Evolutionary conservation across 2,329 filamentous ascomycete genomes (phyloP).

Genomic region (Claviceps arundinis): DNA sequence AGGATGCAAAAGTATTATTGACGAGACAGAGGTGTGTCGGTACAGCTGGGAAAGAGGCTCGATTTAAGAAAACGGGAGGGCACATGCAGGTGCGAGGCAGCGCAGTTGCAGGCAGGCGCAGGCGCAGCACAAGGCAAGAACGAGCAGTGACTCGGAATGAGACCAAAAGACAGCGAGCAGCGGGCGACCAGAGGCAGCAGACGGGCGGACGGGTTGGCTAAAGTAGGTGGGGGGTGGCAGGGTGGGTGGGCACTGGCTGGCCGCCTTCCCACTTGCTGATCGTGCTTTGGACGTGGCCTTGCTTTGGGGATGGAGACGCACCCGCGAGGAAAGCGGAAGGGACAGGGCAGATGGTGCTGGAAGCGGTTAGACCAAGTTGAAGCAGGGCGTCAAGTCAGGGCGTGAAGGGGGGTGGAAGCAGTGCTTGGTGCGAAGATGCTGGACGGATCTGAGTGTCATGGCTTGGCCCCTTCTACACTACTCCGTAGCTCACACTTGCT

Average conservation of each 20-base stretch:
- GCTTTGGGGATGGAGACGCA: not conserved
- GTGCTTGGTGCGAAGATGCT: not conserved
- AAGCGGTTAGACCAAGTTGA: not conserved
- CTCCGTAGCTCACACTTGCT: no score
- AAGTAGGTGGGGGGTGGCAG: not conserved
- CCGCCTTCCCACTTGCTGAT: slow-evolving; percentile 2
- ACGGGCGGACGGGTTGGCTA: not conserved
- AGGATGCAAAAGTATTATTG: not conserved
- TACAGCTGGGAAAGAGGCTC: slow-evolving; percentile 2
- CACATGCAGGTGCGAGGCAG: slow-evolving; percentile 5
- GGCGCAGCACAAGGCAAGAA: slow-evolving; percentile 6
- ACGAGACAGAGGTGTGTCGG: slow-evolving; percentile 1
- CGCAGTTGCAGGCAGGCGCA: slow-evolving; percentile 8
- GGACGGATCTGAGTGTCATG: no score
- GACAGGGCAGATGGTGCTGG: not conserved
- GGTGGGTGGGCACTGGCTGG: slow-evolving; percentile 1
- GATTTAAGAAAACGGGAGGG: slow-evolving; percentile 1
- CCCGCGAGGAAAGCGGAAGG: not conserved
- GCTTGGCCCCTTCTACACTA: no score
- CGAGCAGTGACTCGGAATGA: not conserved
- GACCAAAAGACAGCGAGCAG: not conserved
- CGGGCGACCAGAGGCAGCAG: not conserved
- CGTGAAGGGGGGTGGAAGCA: not conserved
- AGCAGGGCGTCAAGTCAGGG: not conserved
- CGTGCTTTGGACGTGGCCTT: not conserved